These are phyloP conservation scores for Venturia carpophila DNA, from an alignment of 2,329 filamentous ascomycete species.

Conservation along the genomic window DNA sequence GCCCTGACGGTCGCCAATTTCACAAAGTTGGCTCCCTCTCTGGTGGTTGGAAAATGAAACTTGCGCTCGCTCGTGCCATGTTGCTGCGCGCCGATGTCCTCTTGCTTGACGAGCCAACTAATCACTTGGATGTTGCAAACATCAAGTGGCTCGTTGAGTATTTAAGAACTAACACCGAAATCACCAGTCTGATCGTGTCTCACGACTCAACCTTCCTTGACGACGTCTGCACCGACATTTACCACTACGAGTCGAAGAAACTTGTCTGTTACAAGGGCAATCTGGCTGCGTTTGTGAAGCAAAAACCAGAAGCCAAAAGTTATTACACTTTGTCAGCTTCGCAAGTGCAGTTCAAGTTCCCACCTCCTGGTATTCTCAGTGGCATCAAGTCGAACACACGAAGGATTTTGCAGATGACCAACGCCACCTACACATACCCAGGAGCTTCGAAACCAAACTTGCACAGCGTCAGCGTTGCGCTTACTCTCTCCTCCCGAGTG, in stretches of 20 bases:
- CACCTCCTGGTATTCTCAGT: constrained; percentile 83
- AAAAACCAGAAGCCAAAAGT: constrained; percentile 89
- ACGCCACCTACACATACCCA: constrained; percentile 92
- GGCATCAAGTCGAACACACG: constrained; percentile 94
- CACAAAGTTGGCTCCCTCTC: constrained; percentile 91
- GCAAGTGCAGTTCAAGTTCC: constrained; percentile 95
- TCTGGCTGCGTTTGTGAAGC: constrained; percentile 72
- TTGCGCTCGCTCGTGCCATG: constrained; percentile 93
- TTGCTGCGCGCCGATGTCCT: constrained; percentile 94
- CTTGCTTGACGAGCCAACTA: constrained; percentile 95
- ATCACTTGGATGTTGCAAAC: constrained; percentile 94
- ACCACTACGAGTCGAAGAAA: constrained; percentile 99
- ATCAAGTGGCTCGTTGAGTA: constrained; percentile 95
- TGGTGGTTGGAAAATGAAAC: constrained; percentile 99
- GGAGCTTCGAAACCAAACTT: constrained; percentile 81
- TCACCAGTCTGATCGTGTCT: constrained; percentile 94
- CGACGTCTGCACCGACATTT: constrained; percentile 96
- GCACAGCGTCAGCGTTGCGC: constrained; percentile 73
- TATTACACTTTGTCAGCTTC: constrained; percentile 93
- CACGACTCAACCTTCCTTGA: constrained; percentile 98
- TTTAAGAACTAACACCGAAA: constrained; percentile 89
- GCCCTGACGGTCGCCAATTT: constrained; percentile 79
- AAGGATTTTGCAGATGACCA: constrained; percentile 89
- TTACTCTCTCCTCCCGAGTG: constrained; percentile 83
- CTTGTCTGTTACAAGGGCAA: constrained; percentile 79